Conservation (phyloP, 495 filamentous ascomycete genomes). For the Penicillium coprophilum region DNA sequence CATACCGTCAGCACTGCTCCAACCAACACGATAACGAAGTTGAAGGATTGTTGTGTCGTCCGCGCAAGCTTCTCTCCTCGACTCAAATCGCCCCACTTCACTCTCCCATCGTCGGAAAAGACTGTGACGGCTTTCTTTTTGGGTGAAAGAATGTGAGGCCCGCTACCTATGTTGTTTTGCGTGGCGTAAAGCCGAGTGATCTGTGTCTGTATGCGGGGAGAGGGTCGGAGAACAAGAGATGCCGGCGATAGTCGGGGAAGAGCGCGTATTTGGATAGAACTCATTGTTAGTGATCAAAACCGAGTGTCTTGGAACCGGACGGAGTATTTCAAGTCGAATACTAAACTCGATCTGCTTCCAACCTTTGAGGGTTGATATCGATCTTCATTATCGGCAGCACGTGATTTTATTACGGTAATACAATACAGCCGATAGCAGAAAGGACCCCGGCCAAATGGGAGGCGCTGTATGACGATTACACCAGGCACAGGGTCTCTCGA, state of each 20-base stretch:
- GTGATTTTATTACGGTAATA: constrained; percentile 22
- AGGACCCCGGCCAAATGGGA: not conserved
- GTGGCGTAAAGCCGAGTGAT: constrained; percentile 52
- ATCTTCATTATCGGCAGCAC: constrained; percentile 11
- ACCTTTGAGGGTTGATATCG: not conserved
- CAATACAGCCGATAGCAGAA: constrained; percentile 2
- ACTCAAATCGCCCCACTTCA: constrained; percentile 76
- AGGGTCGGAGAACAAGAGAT: constrained; percentile 14
- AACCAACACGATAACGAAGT: constrained; percentile 72
- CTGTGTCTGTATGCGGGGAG: constrained; percentile 26
- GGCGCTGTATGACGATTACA: constrained; percentile 11
- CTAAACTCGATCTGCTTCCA: not conserved
- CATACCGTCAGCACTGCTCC: constrained; percentile 70
- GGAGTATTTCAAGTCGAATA: not conserved
- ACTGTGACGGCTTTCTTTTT: constrained; percentile 69
- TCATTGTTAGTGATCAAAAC: constrained; percentile 18
- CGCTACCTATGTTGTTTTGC: constrained; percentile 43
- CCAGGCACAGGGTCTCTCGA: constrained; percentile 16
- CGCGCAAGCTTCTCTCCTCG: constrained; percentile 75
- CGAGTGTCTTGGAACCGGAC: not conserved
- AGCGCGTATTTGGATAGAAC: constrained; percentile 18
- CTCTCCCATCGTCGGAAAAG: constrained; percentile 75
- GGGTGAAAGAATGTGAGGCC: constrained; percentile 25
- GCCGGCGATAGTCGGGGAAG: constrained; percentile 21
- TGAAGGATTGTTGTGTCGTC: constrained; percentile 87